These are phyloP conservation scores for Sporothrix globosa DNA, from an alignment of 2,329 filamentous ascomycete species.

Conservation along the genomic window DNA sequence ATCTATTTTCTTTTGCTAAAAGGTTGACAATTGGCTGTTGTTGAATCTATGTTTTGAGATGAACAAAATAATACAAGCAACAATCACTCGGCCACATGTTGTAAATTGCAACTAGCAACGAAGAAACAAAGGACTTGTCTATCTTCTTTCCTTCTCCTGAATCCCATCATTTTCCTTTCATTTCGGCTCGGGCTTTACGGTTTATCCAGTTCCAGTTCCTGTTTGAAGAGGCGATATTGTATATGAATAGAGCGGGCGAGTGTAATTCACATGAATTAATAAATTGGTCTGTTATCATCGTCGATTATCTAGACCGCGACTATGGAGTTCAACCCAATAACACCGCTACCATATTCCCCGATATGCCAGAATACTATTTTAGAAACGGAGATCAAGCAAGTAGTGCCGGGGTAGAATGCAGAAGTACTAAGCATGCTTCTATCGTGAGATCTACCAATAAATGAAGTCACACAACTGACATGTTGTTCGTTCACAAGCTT, in stretches of 20 bases:
- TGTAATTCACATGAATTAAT: too few species aligned
- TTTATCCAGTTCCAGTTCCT: neutral
- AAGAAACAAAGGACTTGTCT: neutral
- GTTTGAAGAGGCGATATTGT: slow-evolving; percentile 4
- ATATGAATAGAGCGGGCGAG: slow-evolving; percentile 2
- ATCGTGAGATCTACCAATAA: neutral
- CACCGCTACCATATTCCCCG: neutral
- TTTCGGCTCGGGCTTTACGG: slow-evolving; percentile 18
- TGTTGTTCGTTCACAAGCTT: slow-evolving; percentile 2
- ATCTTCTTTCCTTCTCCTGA: too few species aligned
- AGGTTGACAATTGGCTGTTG: neutral
- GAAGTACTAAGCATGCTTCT: neutral
- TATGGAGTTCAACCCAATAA: neutral
- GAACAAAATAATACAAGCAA: too few species aligned
- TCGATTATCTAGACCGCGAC: slow-evolving; percentile 1
- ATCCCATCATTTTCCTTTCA: too few species aligned
- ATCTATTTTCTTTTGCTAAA: neutral
- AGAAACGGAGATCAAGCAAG: neutral
- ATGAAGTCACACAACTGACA: slow-evolving; percentile 11
- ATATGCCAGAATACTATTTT: neutral
- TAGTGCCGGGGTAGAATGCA: neutral
- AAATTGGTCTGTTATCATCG: neutral
- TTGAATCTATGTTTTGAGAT: too few species aligned
- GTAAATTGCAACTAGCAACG: neutral
- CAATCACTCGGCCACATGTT: neutral